Evolutionary conservation across 305 asterid genomes (phyloP), one percentile per base, ranked within the genome.

Genomic region (Withania somnifera): DNA sequence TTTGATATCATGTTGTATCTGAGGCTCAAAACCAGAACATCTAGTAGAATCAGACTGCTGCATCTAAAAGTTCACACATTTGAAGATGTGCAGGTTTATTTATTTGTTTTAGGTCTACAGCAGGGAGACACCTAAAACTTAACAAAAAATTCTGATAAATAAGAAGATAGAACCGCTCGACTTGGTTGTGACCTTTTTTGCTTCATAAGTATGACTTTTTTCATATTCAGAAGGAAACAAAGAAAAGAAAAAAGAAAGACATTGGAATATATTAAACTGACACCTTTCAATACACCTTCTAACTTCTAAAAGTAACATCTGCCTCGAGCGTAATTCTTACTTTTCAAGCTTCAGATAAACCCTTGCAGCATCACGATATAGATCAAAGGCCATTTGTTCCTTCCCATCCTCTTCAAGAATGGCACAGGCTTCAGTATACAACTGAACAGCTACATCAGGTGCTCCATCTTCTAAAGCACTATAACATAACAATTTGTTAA

Each of bases 301-400:
- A 73, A 26, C 26, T 7, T 47, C 38, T 15, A 75, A 26, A 71
- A 71, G 79, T 45, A 73, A 73, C 19, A 47, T 73, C 57, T 73
- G 58, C 80, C 61, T 75, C 1, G 2, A 75, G 14, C 7, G 1
- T 75, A 75, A 28, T 75, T 79, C 98, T 91, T 90, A 96, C 98
- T 92, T 94, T 91, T 96, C 97, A 88, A 94, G 97, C 90, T 90
- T 96, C 84, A 94, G 69, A 81, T 93, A 94, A 86, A 93, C 88
- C 89, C 88, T 87, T 84, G 98, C 86, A 86, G 93, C 95, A 85
- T 91, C 90, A 87, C 97, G 97, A 88, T 92, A 96, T 42, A 96
- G 90, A 93, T 95, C 99, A 86, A 94, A 94, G 77, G 99, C 90
- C 98, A 96, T 96, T 77, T 93, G 98, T 85, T 90, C 99, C 92